Percentiles rank a stretch among this genome's conserved stretches.
Evolutionary conservation across 1,139 yeast species (phyloP).

Genomic region (Blastobotrys indianensis): DNA sequence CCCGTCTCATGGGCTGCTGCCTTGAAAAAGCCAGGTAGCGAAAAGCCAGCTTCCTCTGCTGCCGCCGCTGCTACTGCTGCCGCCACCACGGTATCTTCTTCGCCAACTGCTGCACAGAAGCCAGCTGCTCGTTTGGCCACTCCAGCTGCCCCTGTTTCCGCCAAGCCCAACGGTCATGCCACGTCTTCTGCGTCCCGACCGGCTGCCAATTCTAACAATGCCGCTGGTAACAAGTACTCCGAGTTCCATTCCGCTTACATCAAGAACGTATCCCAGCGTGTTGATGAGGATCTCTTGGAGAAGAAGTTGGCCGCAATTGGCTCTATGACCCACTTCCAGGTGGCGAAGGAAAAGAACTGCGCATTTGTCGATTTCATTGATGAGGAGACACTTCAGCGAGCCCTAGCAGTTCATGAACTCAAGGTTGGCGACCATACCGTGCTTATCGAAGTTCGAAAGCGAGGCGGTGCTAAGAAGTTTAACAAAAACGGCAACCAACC

Average conservation of each 20-base stretch:
- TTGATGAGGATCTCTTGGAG: conserved; percentile 28
- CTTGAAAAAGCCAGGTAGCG: conserved; percentile 9
- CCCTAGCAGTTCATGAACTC: conserved; percentile 30
- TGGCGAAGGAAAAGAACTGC: conserved; percentile 31
- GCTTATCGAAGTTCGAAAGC: conserved; percentile 31
- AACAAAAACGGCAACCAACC: conserved; percentile 6
- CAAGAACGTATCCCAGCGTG: conserved; percentile 32
- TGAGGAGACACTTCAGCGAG: conserved; percentile 30
- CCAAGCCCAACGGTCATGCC: conserved; percentile 2
- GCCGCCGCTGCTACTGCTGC: conserved; percentile 7
- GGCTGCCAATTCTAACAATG: conserved; percentile 1
- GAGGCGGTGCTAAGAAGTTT: conserved; percentile 24
- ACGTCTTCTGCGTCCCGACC: background rate
- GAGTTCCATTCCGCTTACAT: conserved; percentile 36
- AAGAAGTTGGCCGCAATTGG: conserved; percentile 33
- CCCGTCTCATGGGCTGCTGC: conserved; percentile 32
- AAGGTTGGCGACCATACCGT: conserved; percentile 29
- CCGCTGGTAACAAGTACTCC: conserved; percentile 9
- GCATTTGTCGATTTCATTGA: conserved; percentile 38
- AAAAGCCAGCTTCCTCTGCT: conserved; percentile 7
- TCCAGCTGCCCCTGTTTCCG: conserved; percentile 7
- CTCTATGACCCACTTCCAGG: conserved; percentile 33
- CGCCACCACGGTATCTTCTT: conserved; percentile 5
- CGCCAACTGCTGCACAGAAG: conserved; percentile 2
- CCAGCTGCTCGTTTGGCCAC: conserved; percentile 7